phyloP scores from a whole-genome alignment of 2,329 filamentous ascomycete genomes.

The Diaporthe ilicicola region DNA sequence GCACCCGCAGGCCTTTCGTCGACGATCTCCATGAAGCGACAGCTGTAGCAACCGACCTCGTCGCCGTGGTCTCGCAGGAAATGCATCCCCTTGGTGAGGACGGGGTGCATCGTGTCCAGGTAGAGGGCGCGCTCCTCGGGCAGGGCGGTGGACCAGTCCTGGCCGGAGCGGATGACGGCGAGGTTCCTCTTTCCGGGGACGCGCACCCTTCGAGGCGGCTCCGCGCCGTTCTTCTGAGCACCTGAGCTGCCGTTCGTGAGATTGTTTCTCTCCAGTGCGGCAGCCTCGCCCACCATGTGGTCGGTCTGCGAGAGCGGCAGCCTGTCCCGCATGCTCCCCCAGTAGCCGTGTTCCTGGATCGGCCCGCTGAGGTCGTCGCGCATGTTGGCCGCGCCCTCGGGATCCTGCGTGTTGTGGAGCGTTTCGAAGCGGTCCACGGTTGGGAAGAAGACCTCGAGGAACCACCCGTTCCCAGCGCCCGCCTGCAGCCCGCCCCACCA shows the following conservation, averaged over 20 bases:
- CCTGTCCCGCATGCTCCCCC: slow-evolving; percentile 56
- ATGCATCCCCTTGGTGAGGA: slow-evolving; percentile 52
- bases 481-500: slow-evolving; percentile 48
- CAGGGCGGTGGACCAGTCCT: slow-evolving; percentile 52
- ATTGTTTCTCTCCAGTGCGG: not conserved
- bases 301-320: slow-evolving; percentile 49
- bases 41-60: slow-evolving; percentile 53
- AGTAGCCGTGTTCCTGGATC: slow-evolving; percentile 54
- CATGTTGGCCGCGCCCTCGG: slow-evolving; percentile 53
- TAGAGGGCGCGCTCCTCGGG: slow-evolving; percentile 53
- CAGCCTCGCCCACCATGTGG: slow-evolving; percentile 41
- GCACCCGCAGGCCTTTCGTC: slow-evolving; percentile 36
- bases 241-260: not conserved
- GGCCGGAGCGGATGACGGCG: slow-evolving; percentile 53
- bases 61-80: slow-evolving; percentile 52
- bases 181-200: slow-evolving; percentile 50
- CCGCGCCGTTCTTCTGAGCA: not conserved
- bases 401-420: slow-evolving; percentile 47
- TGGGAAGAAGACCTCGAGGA: slow-evolving; percentile 52
- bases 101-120: slow-evolving; percentile 54
- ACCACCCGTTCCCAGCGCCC: slow-evolving; percentile 47
- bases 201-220: slow-evolving; percentile 36
- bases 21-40: slow-evolving; percentile 53
- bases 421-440: slow-evolving; percentile 53
- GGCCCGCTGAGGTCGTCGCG: slow-evolving; percentile 45